Base-by-base conservation (phyloP, 352 stramenopile species). In the Thraustochytrium striatum region DNA sequence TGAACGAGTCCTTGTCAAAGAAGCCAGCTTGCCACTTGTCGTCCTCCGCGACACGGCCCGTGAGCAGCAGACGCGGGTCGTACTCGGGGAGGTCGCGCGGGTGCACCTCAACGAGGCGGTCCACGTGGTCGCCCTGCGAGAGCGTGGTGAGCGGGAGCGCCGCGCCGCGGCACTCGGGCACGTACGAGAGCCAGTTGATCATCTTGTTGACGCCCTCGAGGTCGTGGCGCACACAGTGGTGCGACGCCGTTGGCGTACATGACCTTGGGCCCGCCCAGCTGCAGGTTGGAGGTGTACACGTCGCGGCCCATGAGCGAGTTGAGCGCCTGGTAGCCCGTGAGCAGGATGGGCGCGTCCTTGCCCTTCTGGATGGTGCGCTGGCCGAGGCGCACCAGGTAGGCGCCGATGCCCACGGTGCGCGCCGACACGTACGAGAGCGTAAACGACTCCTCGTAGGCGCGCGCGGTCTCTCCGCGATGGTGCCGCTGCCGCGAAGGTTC, bases 291-390 rank as follows among this genome's bases (percentile, higher is more conserved):
- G 41, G 95, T 97, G 88, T 99, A 99, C 57, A 99, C 95, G 82
- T 98, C 91, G 84, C 95, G 93, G 82, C 97, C 97, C 96, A 99
- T 99, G 57, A 99, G 89, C 87, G 99, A 99, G 88, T 99, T 99
- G 53, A 99, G 88, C n/a, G 97, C 97, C 88, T 98, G 95, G 88
- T 97, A 99, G 38, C 97, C 97, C 58, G 97, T 99, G 33, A 99
- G 87, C 85, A 99, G 98, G 82, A 99, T 99, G 21, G 97, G 97
- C 72, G 95, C 96, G 81, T 93, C 90, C 39, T 90, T 94, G 52
- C 86, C 89, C 84, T 99, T 99, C 87, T 99, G 97, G 79, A 99
- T 97, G 30, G 95, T 99, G 78, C 97, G 91, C 83, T 99, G 97
- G 58, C 97, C 97, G 57, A 99, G 86, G 70, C 97, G 94, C 19